Conservation (phyloP, 2,329 filamentous ascomycete genomes). For the Beauveria sp. region DNA sequence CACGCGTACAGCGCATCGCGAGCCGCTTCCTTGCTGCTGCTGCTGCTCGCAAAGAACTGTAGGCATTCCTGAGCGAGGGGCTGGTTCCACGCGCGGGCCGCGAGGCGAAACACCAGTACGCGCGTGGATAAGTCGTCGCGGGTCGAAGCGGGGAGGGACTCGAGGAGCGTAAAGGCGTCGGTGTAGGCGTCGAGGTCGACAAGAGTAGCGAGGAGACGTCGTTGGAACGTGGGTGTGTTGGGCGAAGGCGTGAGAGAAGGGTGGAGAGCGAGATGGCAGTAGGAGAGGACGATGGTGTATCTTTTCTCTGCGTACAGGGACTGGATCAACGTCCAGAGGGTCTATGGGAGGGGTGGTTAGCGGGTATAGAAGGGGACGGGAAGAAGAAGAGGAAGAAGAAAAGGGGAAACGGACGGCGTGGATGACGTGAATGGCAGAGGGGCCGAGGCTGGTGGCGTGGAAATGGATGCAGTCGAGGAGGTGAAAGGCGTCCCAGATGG, state of each 20-base stretch:
- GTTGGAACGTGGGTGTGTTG: slow-evolving; percentile 60
- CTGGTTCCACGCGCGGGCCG: slow-evolving; percentile 50
- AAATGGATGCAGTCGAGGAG: slow-evolving; percentile 1
- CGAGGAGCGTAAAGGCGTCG: slow-evolving; percentile 32
- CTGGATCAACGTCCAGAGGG: neutral
- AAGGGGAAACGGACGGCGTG: neutral
- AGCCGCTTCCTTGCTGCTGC: slow-evolving; percentile 30
- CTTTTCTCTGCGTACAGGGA: neutral
- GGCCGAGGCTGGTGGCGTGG: neutral
- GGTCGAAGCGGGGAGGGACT: slow-evolving; percentile 48
- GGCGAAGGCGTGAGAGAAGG: slow-evolving; percentile 50
- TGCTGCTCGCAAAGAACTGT: slow-evolving; percentile 34
- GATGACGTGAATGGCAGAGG: neutral
- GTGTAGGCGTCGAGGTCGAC: slow-evolving; percentile 36
- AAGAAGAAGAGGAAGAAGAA: neutral
- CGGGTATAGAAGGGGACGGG: neutral
- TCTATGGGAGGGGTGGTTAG: neutral
- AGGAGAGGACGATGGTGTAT: slow-evolving; percentile 39
- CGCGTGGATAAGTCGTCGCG: slow-evolving; percentile 57
- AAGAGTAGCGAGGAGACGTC: slow-evolving; percentile 67
- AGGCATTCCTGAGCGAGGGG: slow-evolving; percentile 58
- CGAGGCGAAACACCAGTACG: slow-evolving; percentile 69
- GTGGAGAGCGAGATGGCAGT: slow-evolving; percentile 66
- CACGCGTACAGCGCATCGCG: slow-evolving; percentile 70
- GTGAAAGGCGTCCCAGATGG: slow-evolving; percentile 4